A percentile compares a stretch with the other conserved stretches of the same genome.
phyloP scores from a whole-genome alignment of 202 grass and related monocot genomes.

The Elaeis oleifera region DNA sequence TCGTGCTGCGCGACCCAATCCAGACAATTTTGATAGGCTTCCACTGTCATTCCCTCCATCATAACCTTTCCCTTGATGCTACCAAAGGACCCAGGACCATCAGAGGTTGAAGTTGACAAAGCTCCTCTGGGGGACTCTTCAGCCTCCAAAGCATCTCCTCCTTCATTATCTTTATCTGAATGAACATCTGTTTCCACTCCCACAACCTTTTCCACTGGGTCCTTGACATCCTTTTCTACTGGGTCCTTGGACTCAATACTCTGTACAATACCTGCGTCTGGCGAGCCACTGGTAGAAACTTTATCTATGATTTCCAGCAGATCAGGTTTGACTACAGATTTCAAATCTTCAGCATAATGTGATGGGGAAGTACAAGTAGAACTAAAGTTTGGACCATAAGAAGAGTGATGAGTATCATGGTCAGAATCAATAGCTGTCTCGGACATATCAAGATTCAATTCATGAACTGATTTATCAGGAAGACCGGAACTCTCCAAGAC shows the following conservation, averaged over 20 bases:
- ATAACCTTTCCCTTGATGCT: conserved; percentile 38
- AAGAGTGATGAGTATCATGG: conserved; percentile 35
- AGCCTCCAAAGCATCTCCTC: conserved; percentile 29
- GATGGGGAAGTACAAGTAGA: conserved; percentile 28
- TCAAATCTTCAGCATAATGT: conserved; percentile 35
- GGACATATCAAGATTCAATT: conserved; percentile 31
- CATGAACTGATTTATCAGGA: conserved; percentile 24
- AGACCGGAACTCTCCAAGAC: conserved; percentile 10
- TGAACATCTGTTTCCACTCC: conserved; percentile 35
- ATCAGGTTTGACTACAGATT: conserved; percentile 23
- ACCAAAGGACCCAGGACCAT: conserved; percentile 56
- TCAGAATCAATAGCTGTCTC: conserved; percentile 45
- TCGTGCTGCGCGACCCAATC: conserved; percentile 89
- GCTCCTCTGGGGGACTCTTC: conserved; percentile 30
- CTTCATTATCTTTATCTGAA: conserved; percentile 31
- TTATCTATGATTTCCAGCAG: conserved; percentile 28
- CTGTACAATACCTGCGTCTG: conserved; percentile 28
- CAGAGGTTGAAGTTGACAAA: conserved; percentile 27
- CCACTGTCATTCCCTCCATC: conserved; percentile 55
- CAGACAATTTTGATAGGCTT: conserved; percentile 70
- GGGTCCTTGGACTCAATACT: conserved; percentile 22
- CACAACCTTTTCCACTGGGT: conserved; percentile 37
- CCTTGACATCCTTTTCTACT: conserved; percentile 40
- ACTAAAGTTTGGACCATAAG: conserved; percentile 14
- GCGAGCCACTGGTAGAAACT: conserved; percentile 8